Percentiles rank a stretch among this genome's conserved stretches.
These are phyloP conservation scores for Arthrobotrys sphaeroides DNA, from an alignment of 2,329 filamentous ascomycete species.

Conservation along the genomic window DNA sequence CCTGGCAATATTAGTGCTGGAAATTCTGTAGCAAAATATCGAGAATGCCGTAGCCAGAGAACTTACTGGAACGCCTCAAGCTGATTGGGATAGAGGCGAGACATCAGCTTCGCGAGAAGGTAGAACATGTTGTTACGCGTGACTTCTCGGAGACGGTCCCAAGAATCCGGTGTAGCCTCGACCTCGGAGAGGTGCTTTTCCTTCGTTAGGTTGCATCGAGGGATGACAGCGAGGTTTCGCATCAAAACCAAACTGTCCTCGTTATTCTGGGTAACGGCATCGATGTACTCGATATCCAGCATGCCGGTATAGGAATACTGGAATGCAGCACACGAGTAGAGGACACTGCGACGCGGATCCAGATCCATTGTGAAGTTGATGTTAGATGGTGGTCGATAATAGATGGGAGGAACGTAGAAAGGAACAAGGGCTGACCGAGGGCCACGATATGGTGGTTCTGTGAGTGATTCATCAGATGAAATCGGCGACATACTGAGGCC, in stretches of 20 bases:
- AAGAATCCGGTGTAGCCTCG: not conserved
- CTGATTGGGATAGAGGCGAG: not conserved
- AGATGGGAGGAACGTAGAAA: not conserved
- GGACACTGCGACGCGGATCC: not conserved
- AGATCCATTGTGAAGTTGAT: too few relatives aligned
- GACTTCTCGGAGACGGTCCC: not conserved
- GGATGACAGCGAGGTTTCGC: constrained; percentile 10
- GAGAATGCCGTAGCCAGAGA: not conserved
- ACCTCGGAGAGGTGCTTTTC: not conserved
- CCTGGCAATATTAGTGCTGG: not conserved
- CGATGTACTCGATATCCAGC: constrained; percentile 26
- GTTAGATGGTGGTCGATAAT: too few relatives aligned
- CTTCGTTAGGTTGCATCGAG: not conserved
- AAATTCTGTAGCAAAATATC: not conserved
- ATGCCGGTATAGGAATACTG: constrained; percentile 6
- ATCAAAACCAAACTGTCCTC: constrained; percentile 1
- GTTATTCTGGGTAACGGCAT: constrained; percentile 15
- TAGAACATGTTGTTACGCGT: not conserved
- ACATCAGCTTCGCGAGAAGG: not conserved
- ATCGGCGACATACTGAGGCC: not conserved
- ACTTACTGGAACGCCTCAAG: constrained; percentile 7
- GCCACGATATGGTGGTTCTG: not conserved
- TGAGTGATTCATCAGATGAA: not conserved
- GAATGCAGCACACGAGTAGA: constrained; percentile 5
- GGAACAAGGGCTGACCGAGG: not conserved